These are phyloP conservation scores for Hemerocallis citrina DNA, from an alignment of 106 monocot genomes.

Conservation along the genomic window DNA sequence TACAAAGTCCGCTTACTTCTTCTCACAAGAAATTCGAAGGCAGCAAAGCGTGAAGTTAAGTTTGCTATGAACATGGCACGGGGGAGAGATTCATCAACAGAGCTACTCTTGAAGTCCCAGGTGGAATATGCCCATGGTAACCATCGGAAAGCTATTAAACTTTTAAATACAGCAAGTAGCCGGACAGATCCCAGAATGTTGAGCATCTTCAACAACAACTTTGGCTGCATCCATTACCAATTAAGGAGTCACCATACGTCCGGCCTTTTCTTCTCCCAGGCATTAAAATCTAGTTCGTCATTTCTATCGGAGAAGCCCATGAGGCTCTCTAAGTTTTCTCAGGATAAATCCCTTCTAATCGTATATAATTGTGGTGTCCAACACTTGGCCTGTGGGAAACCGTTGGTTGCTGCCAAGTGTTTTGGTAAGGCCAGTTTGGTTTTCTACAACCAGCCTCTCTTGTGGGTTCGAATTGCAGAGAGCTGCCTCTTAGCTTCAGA, in stretches of 20 bases:
- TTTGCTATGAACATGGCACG: conserved; percentile 74
- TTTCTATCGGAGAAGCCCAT: conserved; percentile 41
- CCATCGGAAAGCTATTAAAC: conserved; percentile 67
- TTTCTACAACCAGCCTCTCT: conserved; percentile 40
- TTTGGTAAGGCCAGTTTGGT: conserved; percentile 44
- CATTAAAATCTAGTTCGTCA: conserved; percentile 34
- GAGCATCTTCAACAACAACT: conserved; percentile 48
- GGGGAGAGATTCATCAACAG: conserved; percentile 68
- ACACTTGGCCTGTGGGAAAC: conserved; percentile 52
- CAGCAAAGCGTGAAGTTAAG: conserved; percentile 80
- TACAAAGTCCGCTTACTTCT: conserved; percentile 71
- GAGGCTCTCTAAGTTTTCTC: conserved; percentile 52
- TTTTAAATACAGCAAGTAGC: conserved; percentile 46
- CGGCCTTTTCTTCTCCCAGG: conserved; percentile 46
- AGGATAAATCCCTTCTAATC: conserved; percentile 60
- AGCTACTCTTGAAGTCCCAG: conserved; percentile 77
- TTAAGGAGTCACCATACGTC: conserved; percentile 44
- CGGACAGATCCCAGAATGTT: conserved; percentile 41
- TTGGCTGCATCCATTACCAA: conserved; percentile 74
- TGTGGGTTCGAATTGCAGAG: conserved; percentile 86
- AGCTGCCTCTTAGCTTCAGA: conserved; percentile 63
- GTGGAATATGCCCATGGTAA: conserved; percentile 85
- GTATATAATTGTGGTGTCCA: conserved; percentile 80
- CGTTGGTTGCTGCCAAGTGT: conserved; percentile 59
- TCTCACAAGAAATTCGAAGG: conserved; percentile 69